Evolutionary conservation across 495 filamentous ascomycete species (phyloP).

Genomic region (Aspergillus conjunctus): DNA sequence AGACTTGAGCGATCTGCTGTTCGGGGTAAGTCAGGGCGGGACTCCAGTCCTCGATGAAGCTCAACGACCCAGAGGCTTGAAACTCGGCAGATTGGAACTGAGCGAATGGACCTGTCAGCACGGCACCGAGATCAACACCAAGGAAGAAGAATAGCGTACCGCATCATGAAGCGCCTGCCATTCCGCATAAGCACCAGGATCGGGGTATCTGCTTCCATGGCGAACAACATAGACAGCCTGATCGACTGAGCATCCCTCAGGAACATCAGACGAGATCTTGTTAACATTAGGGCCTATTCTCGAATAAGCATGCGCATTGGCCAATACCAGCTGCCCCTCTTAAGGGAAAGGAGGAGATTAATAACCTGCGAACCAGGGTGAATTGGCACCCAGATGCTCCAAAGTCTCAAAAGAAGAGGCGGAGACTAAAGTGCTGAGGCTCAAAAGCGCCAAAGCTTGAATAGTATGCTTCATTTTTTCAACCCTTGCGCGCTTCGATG

Average conservation of each 20-base stretch:
- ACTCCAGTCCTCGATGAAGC: constrained; percentile 56
- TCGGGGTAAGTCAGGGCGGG: constrained; percentile 51
- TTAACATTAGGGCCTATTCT: constrained; percentile 54
- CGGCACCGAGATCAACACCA: neutral
- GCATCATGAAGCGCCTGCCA: constrained; percentile 51
- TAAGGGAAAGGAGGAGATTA: neutral
- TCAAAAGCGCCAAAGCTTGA: constrained; percentile 12
- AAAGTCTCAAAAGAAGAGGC: constrained; percentile 34
- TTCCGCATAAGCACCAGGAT: constrained; percentile 53
- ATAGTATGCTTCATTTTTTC: constrained; percentile 18
- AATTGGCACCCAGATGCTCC: constrained; percentile 54
- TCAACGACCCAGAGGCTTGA: constrained; percentile 41
- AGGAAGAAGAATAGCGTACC: constrained; percentile 27
- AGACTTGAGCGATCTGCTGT: constrained; percentile 52
- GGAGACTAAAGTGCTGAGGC: constrained; percentile 15
- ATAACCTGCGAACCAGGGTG: constrained; percentile 55
- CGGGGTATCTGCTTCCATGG: constrained; percentile 60
- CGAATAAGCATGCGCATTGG: neutral
- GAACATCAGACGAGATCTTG: constrained; percentile 48
- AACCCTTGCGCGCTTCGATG: neutral
- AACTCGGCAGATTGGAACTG: constrained; percentile 50
- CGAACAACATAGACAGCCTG: constrained; percentile 55
- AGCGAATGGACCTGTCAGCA: neutral
- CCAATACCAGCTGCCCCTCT: neutral
- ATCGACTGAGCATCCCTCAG: constrained; percentile 55